Evolutionary conservation across 257 asterid genomes (phyloP).

Genomic region (Solanum gracilifrons): DNA sequence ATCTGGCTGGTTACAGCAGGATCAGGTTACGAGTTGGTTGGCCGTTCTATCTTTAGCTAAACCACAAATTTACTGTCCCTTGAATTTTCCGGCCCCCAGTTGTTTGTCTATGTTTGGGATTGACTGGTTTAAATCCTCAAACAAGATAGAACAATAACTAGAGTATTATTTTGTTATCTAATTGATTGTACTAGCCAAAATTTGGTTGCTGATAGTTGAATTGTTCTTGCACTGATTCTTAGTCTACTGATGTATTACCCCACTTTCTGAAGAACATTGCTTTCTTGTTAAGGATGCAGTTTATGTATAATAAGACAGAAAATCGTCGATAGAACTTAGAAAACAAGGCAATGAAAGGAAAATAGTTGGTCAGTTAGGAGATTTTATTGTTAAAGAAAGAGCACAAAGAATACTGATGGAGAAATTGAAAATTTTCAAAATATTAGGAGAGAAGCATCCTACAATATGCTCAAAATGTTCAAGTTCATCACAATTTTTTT

Average conservation of each 20-base stretch:
- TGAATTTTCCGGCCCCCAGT: neutral
- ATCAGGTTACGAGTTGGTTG: neutral
- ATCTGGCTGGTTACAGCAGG: neutral
- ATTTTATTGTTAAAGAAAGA: neutral
- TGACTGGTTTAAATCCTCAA: neutral
- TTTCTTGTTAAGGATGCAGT: neutral
- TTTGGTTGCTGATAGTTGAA: neutral
- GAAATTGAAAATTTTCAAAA: neutral
- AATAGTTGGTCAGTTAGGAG: neutral
- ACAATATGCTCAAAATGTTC: neutral
- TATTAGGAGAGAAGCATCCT: neutral
- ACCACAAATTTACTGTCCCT: neutral
- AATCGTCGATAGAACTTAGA: neutral
- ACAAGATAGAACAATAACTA: neutral
- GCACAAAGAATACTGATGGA: neutral
- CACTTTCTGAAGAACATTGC: neutral
- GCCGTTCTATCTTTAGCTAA: too few relatives aligned
- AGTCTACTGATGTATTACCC: neutral
- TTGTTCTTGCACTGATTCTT: neutral
- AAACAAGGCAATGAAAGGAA: neutral
- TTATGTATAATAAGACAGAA: neutral
- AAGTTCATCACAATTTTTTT: neutral
- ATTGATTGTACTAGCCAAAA: neutral
- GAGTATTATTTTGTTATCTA: neutral
- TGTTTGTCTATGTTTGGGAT: neutral